A percentile compares a stretch with the other conserved stretches of the same genome.
Evolutionary conservation across 192 early-diverging fungal genomes (phyloP).

Genomic region (Piromyces sp.): DNA sequence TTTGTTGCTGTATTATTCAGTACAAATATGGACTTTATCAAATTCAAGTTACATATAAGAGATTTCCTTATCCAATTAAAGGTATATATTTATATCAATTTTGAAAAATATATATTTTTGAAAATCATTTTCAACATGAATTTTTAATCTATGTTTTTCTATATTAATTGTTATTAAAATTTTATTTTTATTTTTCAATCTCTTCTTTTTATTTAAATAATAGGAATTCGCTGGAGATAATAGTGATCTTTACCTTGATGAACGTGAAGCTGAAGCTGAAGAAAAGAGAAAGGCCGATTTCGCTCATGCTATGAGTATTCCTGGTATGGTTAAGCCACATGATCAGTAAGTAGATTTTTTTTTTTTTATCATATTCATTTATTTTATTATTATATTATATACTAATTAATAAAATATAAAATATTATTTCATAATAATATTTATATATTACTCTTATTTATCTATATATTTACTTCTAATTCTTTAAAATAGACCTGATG

Average conservation of each 20-base stretch:
- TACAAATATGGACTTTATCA: conserved; percentile 56
- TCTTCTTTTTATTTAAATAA: no score
- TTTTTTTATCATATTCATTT: background rate
- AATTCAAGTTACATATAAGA: conserved; percentile 84
- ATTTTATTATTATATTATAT: no score
- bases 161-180: no score
- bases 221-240: conserved; percentile 87
- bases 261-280: conserved; percentile 71
- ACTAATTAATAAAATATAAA: no score
- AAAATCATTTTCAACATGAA: no score
- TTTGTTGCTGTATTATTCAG: conserved; percentile 80
- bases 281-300: conserved; percentile 58
- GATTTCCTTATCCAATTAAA: conserved; percentile 84
- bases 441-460: no score
- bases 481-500: background rate
- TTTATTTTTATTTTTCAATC: no score
- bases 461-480: background rate
- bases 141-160: no score
- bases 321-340: conserved; percentile 92
- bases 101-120: no score
- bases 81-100: conserved; percentile 4
- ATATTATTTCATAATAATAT: no score
- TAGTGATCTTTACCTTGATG: conserved; percentile 70
- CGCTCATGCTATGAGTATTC: conserved; percentile 68
- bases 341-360: conserved; percentile 18